Evolutionary conservation across 2,329 filamentous ascomycete species (phyloP).

Genomic region (Fusarium cyanostomum): DNA sequence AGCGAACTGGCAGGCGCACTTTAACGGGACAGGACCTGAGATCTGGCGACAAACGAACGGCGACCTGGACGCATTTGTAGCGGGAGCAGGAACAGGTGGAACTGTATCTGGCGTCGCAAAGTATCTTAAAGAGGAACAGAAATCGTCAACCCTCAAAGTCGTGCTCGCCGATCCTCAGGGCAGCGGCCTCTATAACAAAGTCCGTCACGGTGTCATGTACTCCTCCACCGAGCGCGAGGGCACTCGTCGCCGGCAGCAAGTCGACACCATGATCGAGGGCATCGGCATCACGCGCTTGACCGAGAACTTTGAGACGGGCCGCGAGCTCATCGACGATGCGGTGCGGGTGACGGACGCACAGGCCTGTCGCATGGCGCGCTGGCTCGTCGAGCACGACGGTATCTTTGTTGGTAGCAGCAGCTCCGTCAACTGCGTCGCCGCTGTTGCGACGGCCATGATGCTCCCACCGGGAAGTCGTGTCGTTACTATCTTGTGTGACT

Average conservation of each 20-base stretch:
- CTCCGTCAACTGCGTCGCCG: constrained; percentile 93
- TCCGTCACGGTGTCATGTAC: constrained; percentile 97
- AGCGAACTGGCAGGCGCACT: constrained; percentile 89
- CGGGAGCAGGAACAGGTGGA: constrained; percentile 92
- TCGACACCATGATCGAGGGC: constrained; percentile 95
- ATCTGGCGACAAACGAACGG: constrained; percentile 83
- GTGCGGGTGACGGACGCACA: constrained; percentile 88
- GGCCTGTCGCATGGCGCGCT: constrained; percentile 92
- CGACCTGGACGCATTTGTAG: constrained; percentile 84
- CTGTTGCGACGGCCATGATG: constrained; percentile 72
- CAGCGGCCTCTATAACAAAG: constrained; percentile 89
- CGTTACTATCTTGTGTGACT: constrained; percentile 87
- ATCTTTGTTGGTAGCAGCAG: constrained; percentile 95
- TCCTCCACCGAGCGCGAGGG: constrained; percentile 88
- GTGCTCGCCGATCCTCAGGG: constrained; percentile 95
- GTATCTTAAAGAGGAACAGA: constrained; percentile 76
- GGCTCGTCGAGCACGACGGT: constrained; percentile 94
- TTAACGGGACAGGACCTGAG: constrained; percentile 85
- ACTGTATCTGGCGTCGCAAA: constrained; percentile 89
- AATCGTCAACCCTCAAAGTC: constrained; percentile 70
- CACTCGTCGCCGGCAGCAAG: constrained; percentile 86
- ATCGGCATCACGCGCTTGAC: constrained; percentile 97
- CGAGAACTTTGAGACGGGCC: constrained; percentile 87
- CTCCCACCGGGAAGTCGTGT: constrained; percentile 71
- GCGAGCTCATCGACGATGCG: constrained; percentile 89